phyloP scores from a whole-genome alignment of 805 yeast genomes.

The Naumovozyma baii region DNA sequence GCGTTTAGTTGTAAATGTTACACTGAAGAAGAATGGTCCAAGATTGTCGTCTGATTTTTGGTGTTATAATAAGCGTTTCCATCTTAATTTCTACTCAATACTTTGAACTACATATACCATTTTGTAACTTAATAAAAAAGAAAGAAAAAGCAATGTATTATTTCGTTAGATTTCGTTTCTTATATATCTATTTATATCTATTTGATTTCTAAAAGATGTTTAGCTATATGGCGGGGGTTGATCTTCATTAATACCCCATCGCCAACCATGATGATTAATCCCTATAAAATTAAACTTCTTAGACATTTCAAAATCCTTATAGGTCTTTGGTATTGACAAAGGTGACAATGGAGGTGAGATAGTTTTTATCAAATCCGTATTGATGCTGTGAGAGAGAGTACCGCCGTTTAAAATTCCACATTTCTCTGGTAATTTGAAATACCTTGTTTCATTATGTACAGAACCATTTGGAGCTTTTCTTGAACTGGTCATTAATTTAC shows the following conservation, averaged over 20 bases:
- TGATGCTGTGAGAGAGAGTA: no score
- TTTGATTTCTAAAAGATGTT: no score
- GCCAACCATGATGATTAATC: conserved; percentile 6
- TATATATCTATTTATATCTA: no score
- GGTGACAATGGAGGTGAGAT: not conserved
- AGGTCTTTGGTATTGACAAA: not conserved
- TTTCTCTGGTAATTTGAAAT: conserved; percentile 6
- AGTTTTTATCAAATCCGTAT: not conserved
- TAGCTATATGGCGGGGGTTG: conserved; percentile 24
- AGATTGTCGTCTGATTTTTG: conserved; percentile 18
- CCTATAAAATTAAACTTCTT: conserved; percentile 19
- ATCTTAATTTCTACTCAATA: no score
- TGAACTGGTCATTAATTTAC: not conserved
- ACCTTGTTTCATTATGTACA: not conserved
- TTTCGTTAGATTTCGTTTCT: no score
- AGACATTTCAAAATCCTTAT: not conserved
- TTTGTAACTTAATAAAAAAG: no score
- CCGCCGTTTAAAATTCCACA: no score
- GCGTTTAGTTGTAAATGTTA: conserved; percentile 91
- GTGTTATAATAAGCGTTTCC: conserved; percentile 3
- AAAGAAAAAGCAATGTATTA: no score
- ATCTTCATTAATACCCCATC: conserved; percentile 24
- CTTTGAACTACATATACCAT: no score
- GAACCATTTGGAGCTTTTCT: not conserved
- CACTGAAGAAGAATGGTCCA: conserved; percentile 81